These are phyloP conservation scores for Venturia carpophila DNA, from an alignment of 2,329 filamentous ascomycete genomes.

Conservation along the genomic window DNA sequence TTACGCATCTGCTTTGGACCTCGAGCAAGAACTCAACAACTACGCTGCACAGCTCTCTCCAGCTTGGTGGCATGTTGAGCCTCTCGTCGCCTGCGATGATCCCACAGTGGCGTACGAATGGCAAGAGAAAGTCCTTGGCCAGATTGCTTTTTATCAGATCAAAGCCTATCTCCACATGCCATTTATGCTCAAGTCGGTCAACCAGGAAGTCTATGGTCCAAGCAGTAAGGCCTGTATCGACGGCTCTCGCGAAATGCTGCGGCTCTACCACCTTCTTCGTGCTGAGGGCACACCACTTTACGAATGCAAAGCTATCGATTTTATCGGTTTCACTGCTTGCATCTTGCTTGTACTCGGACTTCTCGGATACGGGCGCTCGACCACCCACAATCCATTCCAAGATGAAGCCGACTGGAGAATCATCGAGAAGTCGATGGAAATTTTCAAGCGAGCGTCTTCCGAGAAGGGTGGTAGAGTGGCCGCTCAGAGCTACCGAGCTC, in stretches of 20 bases:
- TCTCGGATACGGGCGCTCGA: constrained; percentile 29
- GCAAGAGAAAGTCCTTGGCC: constrained; percentile 33
- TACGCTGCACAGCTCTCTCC: constrained; percentile 32
- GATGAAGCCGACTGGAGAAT: constrained; percentile 29
- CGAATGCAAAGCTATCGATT: constrained; percentile 42
- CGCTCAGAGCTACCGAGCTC: constrained; percentile 31
- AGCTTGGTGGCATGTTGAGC: constrained; percentile 33
- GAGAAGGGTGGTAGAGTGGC: constrained; percentile 37
- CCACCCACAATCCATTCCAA: constrained; percentile 18
- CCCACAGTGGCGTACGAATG: constrained; percentile 25
- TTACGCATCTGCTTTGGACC: constrained; percentile 33
- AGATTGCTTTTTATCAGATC: constrained; percentile 40
- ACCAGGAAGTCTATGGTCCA: constrained; percentile 11
- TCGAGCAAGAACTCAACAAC: constrained; percentile 38
- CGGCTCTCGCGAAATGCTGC: constrained; percentile 35
- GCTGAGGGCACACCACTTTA: constrained; percentile 32
- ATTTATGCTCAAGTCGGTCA: constrained; percentile 16
- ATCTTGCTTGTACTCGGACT: constrained; percentile 38
- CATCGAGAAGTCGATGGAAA: constrained; percentile 35
- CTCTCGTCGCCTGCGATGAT: constrained; percentile 27
- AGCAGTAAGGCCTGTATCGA: constrained; percentile 33
- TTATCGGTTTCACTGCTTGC: constrained; percentile 40
- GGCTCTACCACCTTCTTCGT: constrained; percentile 34
- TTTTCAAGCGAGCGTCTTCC: constrained; percentile 34
- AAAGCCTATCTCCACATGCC: constrained; percentile 27